phyloP scores from a whole-genome alignment of 208 protist genomes.

The Entamoeba dispar region DNA sequence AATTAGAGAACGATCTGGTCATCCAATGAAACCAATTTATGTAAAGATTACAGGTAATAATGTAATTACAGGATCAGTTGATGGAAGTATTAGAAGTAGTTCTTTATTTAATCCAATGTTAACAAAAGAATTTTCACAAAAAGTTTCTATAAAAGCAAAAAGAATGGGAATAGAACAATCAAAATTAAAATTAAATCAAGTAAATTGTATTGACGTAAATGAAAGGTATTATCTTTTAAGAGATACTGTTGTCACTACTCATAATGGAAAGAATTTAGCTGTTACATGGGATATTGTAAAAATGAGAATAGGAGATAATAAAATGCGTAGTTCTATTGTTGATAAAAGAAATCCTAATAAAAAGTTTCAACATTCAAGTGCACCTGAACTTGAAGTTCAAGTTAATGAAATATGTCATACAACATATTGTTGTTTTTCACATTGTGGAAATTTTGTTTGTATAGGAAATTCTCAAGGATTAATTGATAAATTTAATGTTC shows the following conservation, averaged over 20 bases:
- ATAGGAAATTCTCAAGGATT: not conserved
- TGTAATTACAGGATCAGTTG: not conserved
- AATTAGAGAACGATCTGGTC: not conserved
- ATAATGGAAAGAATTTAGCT: not conserved
- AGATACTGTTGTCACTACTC: not conserved
- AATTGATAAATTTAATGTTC: not conserved
- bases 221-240: not conserved
- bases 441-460: not conserved
- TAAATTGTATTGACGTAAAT: not conserved
- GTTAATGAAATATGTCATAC: not conserved
- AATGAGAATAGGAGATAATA: not conserved
- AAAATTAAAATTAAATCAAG: not conserved
- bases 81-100: not conserved
- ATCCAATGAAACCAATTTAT: not conserved
- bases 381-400: no score
- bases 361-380: not conserved
- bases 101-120: not conserved
- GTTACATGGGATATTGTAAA: not conserved
- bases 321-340: not conserved
- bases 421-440: not conserved
- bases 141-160: not conserved
- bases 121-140: not conserved
- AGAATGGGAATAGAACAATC: not conserved
- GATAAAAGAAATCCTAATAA: not conserved
- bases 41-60: not conserved